phyloP scores from a whole-genome alignment of 176 grass and related monocot genomes.

The Cenchrus purpureus region DNA sequence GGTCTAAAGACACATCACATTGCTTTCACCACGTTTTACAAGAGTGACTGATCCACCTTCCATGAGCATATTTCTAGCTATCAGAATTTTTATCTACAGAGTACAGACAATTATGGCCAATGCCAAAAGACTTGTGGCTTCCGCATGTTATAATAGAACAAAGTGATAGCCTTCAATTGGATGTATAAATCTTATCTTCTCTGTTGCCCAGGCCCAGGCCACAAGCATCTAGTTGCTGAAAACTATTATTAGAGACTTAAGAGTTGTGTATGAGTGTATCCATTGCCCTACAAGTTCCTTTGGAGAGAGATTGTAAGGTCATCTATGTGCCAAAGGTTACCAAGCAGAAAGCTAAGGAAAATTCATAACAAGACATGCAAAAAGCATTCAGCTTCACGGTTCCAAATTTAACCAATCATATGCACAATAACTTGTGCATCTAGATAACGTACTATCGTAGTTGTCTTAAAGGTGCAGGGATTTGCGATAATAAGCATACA shows the following conservation, averaged over 20 bases:
- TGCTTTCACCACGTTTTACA: conserved; percentile 31
- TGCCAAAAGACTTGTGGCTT: conserved; percentile 38
- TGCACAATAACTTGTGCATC: not conserved
- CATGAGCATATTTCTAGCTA: conserved; percentile 22
- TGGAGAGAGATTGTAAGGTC: not conserved
- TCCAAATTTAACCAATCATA: not conserved
- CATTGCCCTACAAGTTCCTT: conserved; percentile 19
- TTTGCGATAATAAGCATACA: not conserved
- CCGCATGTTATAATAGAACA: conserved; percentile 18
- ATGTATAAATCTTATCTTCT: conserved; percentile 45
- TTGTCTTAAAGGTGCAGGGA: too few relatives aligned
- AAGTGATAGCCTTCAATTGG: conserved; percentile 12
- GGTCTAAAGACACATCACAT: conserved; percentile 10
- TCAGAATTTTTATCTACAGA: conserved; percentile 43
- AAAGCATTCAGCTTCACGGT: not conserved
- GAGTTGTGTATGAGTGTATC: not conserved
- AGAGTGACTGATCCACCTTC: conserved; percentile 35
- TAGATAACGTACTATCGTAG: not conserved
- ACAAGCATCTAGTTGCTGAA: conserved; percentile 36
- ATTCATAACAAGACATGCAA: not conserved
- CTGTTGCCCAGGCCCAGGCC: conserved; percentile 22
- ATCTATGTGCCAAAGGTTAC: conserved; percentile 1
- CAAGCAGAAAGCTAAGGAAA: conserved; percentile 18
- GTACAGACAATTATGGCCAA: conserved; percentile 51
- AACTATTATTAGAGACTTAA: conserved; percentile 32